phyloP scores from a whole-genome alignment of 495 filamentous ascomycete genomes.

The Hypoxylon rickii region DNA sequence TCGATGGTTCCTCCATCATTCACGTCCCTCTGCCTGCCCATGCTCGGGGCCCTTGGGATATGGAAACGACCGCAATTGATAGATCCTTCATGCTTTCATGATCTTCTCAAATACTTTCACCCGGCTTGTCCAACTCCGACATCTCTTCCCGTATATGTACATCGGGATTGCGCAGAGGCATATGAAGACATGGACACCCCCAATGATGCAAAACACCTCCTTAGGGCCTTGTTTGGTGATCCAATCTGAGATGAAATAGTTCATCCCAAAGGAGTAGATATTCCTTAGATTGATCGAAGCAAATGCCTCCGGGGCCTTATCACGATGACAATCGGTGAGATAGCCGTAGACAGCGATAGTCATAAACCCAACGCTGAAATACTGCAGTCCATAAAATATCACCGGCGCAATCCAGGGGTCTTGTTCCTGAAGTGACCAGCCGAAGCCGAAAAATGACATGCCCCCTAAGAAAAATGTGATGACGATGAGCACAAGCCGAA shows the following conservation, averaged over 20 bases:
- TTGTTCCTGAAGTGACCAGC: conserved; percentile 41
- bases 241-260: conserved; percentile 52
- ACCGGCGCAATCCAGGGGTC: conserved; percentile 47
- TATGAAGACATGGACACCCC: conserved; percentile 46
- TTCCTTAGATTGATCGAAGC: conserved; percentile 51
- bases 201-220: conserved; percentile 48
- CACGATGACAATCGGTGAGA: conserved; percentile 50
- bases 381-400: conserved; percentile 48
- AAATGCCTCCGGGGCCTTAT: conserved; percentile 49
- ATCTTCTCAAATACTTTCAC: conserved; percentile 36
- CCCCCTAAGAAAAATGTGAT: conserved; percentile 44
- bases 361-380: conserved; percentile 50
- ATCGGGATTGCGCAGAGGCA: conserved; percentile 46
- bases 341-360: conserved; percentile 48
- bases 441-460: conserved; percentile 50
- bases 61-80: not conserved
- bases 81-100: conserved; percentile 22
- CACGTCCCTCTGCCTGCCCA: not conserved
- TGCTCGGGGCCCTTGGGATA: not conserved
- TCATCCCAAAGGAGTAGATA: conserved; percentile 51
- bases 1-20: not conserved
- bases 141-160: conserved; percentile 50
- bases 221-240: conserved; percentile 40
- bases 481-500: conserved; percentile 47
- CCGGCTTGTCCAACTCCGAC: conserved; percentile 36